These are phyloP conservation scores for Cocos nucifera DNA, from an alignment of 176 grass and related monocot species.

Conservation along the genomic window DNA sequence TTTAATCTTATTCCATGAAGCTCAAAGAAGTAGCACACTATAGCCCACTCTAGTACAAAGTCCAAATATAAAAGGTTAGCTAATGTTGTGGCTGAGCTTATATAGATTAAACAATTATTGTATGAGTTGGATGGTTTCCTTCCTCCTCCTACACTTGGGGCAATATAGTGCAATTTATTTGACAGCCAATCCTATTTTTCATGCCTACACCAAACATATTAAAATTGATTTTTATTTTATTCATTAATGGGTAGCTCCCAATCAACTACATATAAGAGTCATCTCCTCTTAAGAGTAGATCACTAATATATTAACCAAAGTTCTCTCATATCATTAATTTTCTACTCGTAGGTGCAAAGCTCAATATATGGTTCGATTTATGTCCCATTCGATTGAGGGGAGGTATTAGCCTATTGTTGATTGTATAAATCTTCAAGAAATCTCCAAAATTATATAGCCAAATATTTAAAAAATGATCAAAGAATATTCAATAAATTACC, in stretches of 20 bases:
- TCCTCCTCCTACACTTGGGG: neutral
- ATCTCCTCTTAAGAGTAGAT: neutral
- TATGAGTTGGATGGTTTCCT: neutral
- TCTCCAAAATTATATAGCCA: too few species aligned
- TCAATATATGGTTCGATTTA: too few species aligned
- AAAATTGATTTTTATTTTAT: constrained; percentile 11
- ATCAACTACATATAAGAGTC: neutral
- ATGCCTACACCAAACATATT: constrained; percentile 12
- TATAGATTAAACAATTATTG: neutral
- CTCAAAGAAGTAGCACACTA: neutral
- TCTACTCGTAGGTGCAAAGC: too few species aligned
- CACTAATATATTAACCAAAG: neutral
- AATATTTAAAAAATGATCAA: too few species aligned
- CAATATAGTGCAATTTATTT: constrained; percentile 1
- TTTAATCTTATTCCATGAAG: constrained; percentile 12
- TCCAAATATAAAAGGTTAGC: neutral
- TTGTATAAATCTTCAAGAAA: too few species aligned
- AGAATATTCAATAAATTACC: too few species aligned
- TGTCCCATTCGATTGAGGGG: too few species aligned
- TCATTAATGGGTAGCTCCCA: neutral
- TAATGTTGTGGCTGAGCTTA: neutral
- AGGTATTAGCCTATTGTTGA: too few species aligned
- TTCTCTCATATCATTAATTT: too few species aligned
- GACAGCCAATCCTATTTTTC: neutral
- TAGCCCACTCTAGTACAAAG: neutral